phyloP scores from a whole-genome alignment of 768 basidiomycete species.

The Xerocomellus amylosporus region DNA sequence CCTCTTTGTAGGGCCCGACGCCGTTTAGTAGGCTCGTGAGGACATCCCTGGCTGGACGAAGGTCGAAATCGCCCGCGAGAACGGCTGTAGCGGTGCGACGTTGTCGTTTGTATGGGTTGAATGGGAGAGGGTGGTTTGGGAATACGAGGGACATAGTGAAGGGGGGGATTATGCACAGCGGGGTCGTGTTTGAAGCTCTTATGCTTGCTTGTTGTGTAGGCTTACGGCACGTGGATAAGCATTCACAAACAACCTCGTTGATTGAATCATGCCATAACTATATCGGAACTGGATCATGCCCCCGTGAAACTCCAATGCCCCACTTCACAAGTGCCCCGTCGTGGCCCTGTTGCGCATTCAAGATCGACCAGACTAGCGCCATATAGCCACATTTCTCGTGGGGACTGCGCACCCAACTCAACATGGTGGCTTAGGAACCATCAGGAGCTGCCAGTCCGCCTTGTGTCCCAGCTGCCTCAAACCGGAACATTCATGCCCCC shows the following conservation, averaged over 20 bases:
- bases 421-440: conserved; percentile 27
- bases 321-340: not conserved
- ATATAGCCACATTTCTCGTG: not conserved
- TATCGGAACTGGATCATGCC: conserved; percentile 23
- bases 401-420: not conserved
- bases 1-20: conserved; percentile 59
- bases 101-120: conserved; percentile 33
- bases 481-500: conserved; percentile 11
- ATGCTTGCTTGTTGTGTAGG: conserved; percentile 35
- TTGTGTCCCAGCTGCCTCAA: conserved; percentile 27
- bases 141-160: conserved; percentile 23
- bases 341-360: not conserved
- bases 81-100: conserved; percentile 72
- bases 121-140: conserved; percentile 7
- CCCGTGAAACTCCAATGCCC: not conserved
- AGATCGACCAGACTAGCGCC: not conserved
- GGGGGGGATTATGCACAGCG: conserved; percentile 25
- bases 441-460: conserved; percentile 27
- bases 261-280: conserved; percentile 26
- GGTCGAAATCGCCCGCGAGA: conserved; percentile 73
- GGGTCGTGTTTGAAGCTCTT: conserved; percentile 36
- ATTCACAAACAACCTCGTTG: conserved; percentile 36
- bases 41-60: conserved; percentile 64
- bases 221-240: conserved; percentile 39
- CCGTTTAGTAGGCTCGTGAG: conserved; percentile 79